Evolutionary conservation across 2,329 filamentous ascomycete species (phyloP).

Genomic region (Ceratocystis eucalypticola): DNA sequence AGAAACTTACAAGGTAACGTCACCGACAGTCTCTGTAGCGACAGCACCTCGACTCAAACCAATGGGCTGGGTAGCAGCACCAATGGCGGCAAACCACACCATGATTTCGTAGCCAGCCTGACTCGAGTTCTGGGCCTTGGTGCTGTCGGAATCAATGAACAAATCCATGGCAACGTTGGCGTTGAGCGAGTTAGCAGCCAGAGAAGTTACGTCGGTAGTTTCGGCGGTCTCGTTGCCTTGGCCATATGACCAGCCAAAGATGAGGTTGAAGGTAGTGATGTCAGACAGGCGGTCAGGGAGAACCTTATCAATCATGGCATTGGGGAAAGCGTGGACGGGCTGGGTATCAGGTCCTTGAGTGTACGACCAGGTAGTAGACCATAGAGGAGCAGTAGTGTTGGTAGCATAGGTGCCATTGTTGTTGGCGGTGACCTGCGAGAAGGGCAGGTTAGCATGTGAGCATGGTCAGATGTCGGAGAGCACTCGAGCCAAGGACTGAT

Average conservation of each 20-base stretch:
- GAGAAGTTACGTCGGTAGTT: conserved; percentile 26
- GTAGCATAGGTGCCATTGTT: conserved; percentile 39
- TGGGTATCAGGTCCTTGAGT: conserved; percentile 29
- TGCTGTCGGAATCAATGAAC: conserved; percentile 38
- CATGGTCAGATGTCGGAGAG: background rate
- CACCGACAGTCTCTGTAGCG: conserved; percentile 29
- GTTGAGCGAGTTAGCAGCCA: conserved; percentile 31
- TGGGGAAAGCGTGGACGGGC: conserved; percentile 43
- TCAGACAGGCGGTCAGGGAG: conserved; percentile 32
- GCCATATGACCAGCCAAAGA: conserved; percentile 39
- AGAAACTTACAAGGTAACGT: conserved; percentile 31
- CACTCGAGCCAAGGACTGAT: background rate
- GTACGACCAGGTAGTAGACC: conserved; percentile 42
- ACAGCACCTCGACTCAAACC: conserved; percentile 28
- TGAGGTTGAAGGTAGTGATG: conserved; percentile 31
- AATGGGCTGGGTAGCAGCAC: conserved; percentile 35
- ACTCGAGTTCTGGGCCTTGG: conserved; percentile 29
- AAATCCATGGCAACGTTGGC: conserved; percentile 47
- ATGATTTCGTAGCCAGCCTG: conserved; percentile 40
- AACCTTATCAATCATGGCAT: conserved; percentile 35
- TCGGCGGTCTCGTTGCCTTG: conserved; percentile 30
- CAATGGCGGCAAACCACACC: conserved; percentile 41
- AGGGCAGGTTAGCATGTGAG: conserved; percentile 10
- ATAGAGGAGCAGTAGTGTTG: conserved; percentile 34
- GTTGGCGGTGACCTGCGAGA: conserved; percentile 32